phyloP scores from a whole-genome alignment of 2,329 filamentous ascomycete genomes.

The Penicillium paneum region DNA sequence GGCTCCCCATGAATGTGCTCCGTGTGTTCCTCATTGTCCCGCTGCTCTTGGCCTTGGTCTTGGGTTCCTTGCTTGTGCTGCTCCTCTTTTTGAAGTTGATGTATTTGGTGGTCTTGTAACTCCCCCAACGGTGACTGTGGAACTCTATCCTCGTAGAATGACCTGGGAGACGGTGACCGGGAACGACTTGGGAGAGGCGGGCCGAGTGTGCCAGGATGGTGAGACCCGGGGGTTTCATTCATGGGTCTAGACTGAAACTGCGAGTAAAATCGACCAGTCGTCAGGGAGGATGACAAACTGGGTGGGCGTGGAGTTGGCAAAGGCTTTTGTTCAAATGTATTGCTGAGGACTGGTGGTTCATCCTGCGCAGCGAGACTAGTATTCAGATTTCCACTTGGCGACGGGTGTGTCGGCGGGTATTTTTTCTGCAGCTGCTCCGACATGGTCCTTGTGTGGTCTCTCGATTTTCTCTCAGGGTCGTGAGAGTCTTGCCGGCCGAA shows the following conservation, averaged over 20 bases:
- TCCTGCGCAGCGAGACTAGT: neutral
- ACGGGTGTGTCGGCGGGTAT: neutral
- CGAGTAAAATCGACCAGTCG: conserved; percentile 19
- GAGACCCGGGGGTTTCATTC: neutral
- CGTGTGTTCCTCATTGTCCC: neutral
- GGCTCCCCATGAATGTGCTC: neutral
- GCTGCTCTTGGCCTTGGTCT: neutral
- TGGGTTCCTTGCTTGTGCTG: neutral
- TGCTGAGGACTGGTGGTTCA: neutral
- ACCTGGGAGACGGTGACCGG: neutral
- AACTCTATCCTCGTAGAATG: conserved; percentile 2
- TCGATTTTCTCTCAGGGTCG: neutral
- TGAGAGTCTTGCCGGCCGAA: conserved; percentile 17
- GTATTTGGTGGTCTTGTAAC: neutral
- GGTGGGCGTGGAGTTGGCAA: conserved; percentile 3
- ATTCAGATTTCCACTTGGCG: neutral
- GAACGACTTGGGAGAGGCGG: conserved; percentile 5
- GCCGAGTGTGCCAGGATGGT: conserved; percentile 7
- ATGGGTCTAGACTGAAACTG: conserved; percentile 4
- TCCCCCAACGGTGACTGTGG: neutral
- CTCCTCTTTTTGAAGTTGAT: neutral
- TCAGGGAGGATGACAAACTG: conserved; percentile 1
- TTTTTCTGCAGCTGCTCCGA: conserved; percentile 2
- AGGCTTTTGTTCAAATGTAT: neutral
- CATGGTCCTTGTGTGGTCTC: neutral